Conservation (phyloP, 345 rosid species). For the Dipteronia dyeriana region DNA sequence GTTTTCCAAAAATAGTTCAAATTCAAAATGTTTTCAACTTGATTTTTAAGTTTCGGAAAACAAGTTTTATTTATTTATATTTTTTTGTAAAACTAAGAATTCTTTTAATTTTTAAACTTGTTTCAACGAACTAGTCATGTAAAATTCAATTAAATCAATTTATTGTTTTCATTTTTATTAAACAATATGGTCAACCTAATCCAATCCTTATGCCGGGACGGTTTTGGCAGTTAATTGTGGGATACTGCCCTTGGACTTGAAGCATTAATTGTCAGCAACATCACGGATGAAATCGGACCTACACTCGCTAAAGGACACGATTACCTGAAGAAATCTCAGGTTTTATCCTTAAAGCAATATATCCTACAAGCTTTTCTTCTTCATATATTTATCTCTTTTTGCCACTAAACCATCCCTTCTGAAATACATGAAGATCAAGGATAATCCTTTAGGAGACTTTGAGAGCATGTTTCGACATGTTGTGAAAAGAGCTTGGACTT, state of each 20-base stretch:
- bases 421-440: slow-evolving; percentile 25
- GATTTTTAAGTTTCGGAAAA: too few relatives aligned
- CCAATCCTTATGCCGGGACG: slow-evolving; percentile 30
- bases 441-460: slow-evolving; percentile 49
- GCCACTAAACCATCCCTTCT: too few relatives aligned
- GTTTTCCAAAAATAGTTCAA: too few relatives aligned
- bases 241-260: slow-evolving; percentile 49
- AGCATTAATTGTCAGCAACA: slow-evolving; percentile 45
- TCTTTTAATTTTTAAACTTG: too few relatives aligned
- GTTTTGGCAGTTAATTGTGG: slow-evolving; percentile 69
- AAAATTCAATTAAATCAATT: too few relatives aligned
- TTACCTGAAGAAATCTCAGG: slow-evolving; percentile 61
- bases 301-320: slow-evolving; percentile 40
- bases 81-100: too few relatives aligned
- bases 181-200: background rate
- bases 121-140: too few relatives aligned
- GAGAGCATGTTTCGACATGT: slow-evolving; percentile 38
- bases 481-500: slow-evolving; percentile 52
- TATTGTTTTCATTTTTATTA: too few relatives aligned
- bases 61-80: too few relatives aligned
- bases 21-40: too few relatives aligned
- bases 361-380: background rate
- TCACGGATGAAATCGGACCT: slow-evolving; percentile 36
- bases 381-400: background rate
- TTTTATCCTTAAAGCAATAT: background rate